phyloP scores from a whole-genome alignment of 371 early-diverging fungal genomes.

The Smittium mucronatum region DNA sequence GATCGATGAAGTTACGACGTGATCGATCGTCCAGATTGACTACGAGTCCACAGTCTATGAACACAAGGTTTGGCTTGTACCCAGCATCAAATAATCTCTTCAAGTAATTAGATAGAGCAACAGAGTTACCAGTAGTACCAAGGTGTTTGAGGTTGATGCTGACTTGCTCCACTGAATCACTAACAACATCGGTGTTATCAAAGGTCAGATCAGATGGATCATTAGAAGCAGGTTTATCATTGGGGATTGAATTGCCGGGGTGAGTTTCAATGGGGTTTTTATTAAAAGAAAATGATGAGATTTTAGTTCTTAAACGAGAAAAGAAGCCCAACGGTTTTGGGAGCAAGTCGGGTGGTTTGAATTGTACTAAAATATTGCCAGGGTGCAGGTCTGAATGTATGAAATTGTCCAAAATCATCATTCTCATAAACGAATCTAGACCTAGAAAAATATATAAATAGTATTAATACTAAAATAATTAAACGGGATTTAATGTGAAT shows the following conservation, averaged over 20 bases:
- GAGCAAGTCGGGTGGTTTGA: conserved; percentile 36
- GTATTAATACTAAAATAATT: too few relatives aligned
- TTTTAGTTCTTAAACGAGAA: background rate
- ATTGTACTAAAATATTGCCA: conserved; percentile 84
- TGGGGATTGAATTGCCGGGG: background rate
- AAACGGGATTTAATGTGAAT: background rate
- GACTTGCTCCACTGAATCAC: conserved; percentile 7
- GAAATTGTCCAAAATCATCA: conserved; percentile 85
- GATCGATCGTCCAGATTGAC: conserved; percentile 55
- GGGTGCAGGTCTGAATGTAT: conserved; percentile 91
- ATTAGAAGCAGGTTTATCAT: background rate
- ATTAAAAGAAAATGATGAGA: too few relatives aligned
- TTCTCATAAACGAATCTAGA: conserved; percentile 51
- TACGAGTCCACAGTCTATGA: conserved; percentile 85
- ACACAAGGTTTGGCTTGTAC: conserved; percentile 60
- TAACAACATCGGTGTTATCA: background rate
- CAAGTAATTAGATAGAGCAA: conserved; percentile 39
- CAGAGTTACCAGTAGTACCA: conserved; percentile 21
- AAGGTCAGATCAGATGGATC: background rate
- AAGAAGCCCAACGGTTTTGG: background rate
- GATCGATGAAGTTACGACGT: conserved; percentile 74
- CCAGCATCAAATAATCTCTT: conserved; percentile 44
- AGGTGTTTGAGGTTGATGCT: conserved; percentile 7
- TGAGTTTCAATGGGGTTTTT: background rate
- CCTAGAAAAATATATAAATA: conserved; percentile 47